A percentile compares a stretch with the other conserved stretches of the same genome.
These are phyloP conservation scores for Nicotiana knightiana DNA, from an alignment of 257 asterid species.

Conservation along the genomic window DNA sequence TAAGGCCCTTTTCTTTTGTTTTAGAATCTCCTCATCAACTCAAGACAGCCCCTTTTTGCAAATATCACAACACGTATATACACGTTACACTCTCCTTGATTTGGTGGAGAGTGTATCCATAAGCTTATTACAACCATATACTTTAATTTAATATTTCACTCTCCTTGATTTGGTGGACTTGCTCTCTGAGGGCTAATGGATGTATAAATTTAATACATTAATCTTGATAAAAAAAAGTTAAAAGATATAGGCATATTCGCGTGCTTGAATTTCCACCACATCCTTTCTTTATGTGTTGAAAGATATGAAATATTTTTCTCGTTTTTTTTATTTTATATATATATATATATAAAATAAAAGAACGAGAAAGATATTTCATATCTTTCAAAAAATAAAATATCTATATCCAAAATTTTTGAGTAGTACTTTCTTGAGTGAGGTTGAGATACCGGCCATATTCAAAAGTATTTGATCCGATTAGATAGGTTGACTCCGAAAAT, in stretches of 20 bases:
- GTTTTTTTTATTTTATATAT: no score
- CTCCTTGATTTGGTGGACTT: background rate
- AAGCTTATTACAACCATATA: background rate
- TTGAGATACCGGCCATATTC: no score
- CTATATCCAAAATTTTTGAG: no score
- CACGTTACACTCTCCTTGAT: conserved; percentile 5
- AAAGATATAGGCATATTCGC: background rate
- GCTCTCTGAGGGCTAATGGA: background rate
- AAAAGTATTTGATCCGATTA: no score
- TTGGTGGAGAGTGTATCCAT: no score
- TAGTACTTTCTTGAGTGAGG: no score
- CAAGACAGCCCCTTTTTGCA: background rate
- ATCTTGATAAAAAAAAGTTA: background rate
- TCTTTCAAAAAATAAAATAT: no score
- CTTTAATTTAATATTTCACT: background rate
- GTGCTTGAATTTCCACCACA: background rate
- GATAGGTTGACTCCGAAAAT: no score
- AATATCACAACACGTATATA: background rate
- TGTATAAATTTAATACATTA: background rate
- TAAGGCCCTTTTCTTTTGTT: conserved; percentile 2
- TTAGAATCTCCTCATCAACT: background rate
- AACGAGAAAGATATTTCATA: no score
- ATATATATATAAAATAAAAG: no score
- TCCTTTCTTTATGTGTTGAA: background rate
- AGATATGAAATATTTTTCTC: no score